phyloP scores from a whole-genome alignment of 257 asterid genomes.

The Eustoma russellianum region DNA sequence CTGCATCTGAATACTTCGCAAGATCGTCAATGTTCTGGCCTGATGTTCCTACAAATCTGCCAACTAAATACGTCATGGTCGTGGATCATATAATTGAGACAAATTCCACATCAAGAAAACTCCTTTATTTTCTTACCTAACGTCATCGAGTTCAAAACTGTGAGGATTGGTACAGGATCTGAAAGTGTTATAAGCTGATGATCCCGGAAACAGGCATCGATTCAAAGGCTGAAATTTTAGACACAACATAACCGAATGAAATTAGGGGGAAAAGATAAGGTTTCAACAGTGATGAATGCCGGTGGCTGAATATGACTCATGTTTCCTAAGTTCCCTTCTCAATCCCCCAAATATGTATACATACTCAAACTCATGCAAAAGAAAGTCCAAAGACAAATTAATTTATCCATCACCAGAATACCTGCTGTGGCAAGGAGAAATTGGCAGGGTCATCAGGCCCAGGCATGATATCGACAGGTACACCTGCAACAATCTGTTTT shows the following conservation, averaged over 20 bases:
- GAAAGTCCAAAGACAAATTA: constrained; percentile 1
- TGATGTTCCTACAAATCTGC: constrained; percentile 92
- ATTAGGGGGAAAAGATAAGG: too few species aligned
- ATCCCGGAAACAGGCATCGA: constrained; percentile 85
- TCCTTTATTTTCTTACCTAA: constrained; percentile 41
- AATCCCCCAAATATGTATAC: too few species aligned
- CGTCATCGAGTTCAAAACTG: constrained; percentile 75
- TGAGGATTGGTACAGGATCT: constrained; percentile 97
- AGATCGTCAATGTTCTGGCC: constrained; percentile 93
- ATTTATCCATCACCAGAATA: constrained; percentile 8
- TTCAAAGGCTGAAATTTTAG: constrained; percentile 56
- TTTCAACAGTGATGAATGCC: too few species aligned
- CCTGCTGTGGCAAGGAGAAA: constrained; percentile 91
- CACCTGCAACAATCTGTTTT: constrained; percentile 69
- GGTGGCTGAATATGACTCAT: too few species aligned
- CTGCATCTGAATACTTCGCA: constrained; percentile 71
- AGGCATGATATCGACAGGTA: constrained; percentile 86
- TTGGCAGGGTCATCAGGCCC: constrained; percentile 85
- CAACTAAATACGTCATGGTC: constrained; percentile 9
- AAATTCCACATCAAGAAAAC: not conserved
- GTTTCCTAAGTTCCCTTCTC: not conserved
- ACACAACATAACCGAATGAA: not conserved
- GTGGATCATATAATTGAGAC: constrained; percentile 1
- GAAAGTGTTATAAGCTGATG: constrained; percentile 82
- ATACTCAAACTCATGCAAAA: not conserved